These are phyloP conservation scores for Porodaedalea pini DNA, from an alignment of 1,284 basidiomycete genomes.

Conservation along the genomic window DNA sequence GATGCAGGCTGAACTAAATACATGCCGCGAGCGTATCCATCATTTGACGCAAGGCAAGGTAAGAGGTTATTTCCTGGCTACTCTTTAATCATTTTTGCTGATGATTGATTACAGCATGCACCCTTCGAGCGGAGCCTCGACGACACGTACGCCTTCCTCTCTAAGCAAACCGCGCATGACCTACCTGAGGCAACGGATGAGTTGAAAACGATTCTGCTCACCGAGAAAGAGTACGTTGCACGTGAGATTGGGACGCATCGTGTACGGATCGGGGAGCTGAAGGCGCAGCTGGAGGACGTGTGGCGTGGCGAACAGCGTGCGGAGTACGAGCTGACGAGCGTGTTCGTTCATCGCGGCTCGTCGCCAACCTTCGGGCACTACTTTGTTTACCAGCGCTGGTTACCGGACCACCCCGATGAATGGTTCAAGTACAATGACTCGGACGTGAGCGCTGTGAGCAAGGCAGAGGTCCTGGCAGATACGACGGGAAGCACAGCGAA, in stretches of 20 bases:
- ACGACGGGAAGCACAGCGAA: slow-evolving; percentile 80
- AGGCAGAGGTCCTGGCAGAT: slow-evolving; percentile 74
- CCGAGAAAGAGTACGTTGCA: slow-evolving; percentile 51
- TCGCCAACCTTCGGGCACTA: slow-evolving; percentile 85
- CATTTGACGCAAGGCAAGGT: slow-evolving; percentile 70
- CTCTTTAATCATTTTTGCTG: background rate
- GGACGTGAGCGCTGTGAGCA: slow-evolving; percentile 67
- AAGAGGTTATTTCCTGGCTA: slow-evolving; percentile 22
- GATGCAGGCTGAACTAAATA: slow-evolving; percentile 64
- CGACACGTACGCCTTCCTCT: slow-evolving; percentile 52
- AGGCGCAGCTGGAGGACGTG: slow-evolving; percentile 67
- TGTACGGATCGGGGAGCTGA: slow-evolving; percentile 51
- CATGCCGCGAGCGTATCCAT: slow-evolving; percentile 62
- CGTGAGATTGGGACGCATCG: slow-evolving; percentile 64
- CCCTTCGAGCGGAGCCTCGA: slow-evolving; percentile 53
- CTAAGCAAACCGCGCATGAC: slow-evolving; percentile 38
- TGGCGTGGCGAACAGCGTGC: slow-evolving; percentile 72
- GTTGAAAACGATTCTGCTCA: slow-evolving; percentile 45
- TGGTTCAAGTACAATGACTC: slow-evolving; percentile 98
- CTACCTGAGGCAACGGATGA: slow-evolving; percentile 52
- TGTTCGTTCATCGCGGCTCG: slow-evolving; percentile 92
- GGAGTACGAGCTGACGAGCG: slow-evolving; percentile 89
- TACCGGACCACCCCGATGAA: slow-evolving; percentile 69
- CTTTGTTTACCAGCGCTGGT: slow-evolving; percentile 83
- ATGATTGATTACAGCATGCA: slow-evolving; percentile 42